Evolutionary conservation across 2,329 filamentous ascomycete species (phyloP).

Genomic region (Cercospora sp.): DNA sequence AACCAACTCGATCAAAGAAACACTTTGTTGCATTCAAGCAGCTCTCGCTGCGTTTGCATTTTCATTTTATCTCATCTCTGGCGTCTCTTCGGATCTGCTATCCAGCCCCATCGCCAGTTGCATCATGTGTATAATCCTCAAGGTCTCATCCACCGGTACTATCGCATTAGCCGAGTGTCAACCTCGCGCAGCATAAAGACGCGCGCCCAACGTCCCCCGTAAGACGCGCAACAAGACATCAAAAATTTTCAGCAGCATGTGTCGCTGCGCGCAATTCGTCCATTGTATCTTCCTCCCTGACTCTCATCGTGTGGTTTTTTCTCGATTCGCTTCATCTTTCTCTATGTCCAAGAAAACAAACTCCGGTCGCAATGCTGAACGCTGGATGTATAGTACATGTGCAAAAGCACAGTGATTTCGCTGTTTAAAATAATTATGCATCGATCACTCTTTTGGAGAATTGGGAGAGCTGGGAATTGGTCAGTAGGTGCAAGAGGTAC

Average conservation of each 20-base stretch:
- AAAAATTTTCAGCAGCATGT: slow-evolving; percentile 1
- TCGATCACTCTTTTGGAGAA: slow-evolving; percentile 9
- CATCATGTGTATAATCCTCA: neutral
- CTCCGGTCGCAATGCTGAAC: slow-evolving; percentile 24
- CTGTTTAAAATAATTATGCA: slow-evolving; percentile 3
- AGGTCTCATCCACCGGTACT: neutral
- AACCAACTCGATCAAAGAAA: neutral
- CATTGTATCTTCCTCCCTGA: neutral
- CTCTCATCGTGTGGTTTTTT: neutral
- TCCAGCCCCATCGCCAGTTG: slow-evolving; percentile 5
- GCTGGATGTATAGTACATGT: slow-evolving; percentile 18
- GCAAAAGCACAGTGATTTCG: slow-evolving; percentile 1
- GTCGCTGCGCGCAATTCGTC: neutral
- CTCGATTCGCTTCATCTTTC: slow-evolving; percentile 20
- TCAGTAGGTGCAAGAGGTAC: slow-evolving; percentile 30
- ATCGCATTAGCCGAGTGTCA: slow-evolving; percentile 3
- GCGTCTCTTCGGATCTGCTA: slow-evolving; percentile 3
- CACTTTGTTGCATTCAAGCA: slow-evolving; percentile 5
- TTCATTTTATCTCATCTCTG: slow-evolving; percentile 7
- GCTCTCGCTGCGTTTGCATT: slow-evolving; percentile 10
- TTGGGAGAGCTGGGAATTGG: slow-evolving; percentile 6
- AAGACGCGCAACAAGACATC: slow-evolving; percentile 3
- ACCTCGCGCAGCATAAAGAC: neutral
- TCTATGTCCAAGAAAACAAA: slow-evolving; percentile 27
- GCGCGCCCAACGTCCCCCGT: neutral